Base-by-base conservation (phyloP, 2,329 filamentous ascomycete species). In the Neurospora sp. region DNA sequence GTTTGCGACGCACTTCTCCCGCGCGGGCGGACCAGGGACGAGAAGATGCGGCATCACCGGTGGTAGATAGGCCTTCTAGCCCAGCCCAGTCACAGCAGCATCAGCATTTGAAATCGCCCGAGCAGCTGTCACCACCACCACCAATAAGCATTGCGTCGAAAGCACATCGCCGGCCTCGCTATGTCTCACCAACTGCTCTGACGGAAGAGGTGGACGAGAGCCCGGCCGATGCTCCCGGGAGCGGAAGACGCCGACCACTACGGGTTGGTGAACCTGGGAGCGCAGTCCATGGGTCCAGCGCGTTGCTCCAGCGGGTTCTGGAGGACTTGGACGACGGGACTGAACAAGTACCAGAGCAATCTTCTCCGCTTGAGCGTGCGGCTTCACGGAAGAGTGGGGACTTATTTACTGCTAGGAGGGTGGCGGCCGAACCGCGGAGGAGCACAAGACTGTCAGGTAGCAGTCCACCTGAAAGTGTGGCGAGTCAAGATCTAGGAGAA, bases 201-300 rank as follows among this genome's bases (percentile, higher is more conserved):
- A 72, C 75, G 17, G 82, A 85, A 67, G 83, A 85, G 74, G 80
- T 87, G 15, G 80, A 78, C 42, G 86, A 89, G 74, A 88, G 86
- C 70, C 87, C 87, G 0, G 78, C 74, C 9, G 77, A 85, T 73
- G 86, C 85, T 15, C 87, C 86, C 0, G 87, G 86, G 2, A 88
- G 85, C 72, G 87, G 86, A 1, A 82, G 81, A 9, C 79, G 85
- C 67, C 81, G 82, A 36, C 80, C 76, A 3, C 75, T 85, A 15
- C 78, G 76, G 15, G 74, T 78, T 8, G 78, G 77, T 40, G 79
- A 78, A 0, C 52, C 52, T 36, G 78, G 78, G 1, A 71, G 82
- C 8, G 74, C 75, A 3, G 75, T 73, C 0, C 71, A 73, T 17
- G 74, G 71, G 52, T 83, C 81, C 3, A 83, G 81, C 28, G 77